Base-by-base conservation (phyloP, 2,329 filamentous ascomycete species). In the Clonostachys solani region DNA sequence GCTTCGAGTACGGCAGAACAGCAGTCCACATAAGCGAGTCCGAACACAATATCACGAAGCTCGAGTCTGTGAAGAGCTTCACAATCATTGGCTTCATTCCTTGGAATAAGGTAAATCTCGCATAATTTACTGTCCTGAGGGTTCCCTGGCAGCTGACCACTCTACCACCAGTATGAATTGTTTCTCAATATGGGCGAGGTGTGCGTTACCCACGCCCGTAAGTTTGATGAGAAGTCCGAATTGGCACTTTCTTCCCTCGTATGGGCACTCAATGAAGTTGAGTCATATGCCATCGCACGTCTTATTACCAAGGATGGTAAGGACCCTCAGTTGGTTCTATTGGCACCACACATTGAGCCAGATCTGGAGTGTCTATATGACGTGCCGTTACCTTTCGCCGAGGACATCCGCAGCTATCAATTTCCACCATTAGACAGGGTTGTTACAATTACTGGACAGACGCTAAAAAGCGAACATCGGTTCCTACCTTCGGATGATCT, bases 1-100 rank as follows among this genome's bases (percentile, higher is more conserved):
- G 94, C 0, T 99, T 92, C 59, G 85, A 90, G 59, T 99, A 99
- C 62, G 94, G 94, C 42, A 81, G 91, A 48, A 96, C 92, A 1
- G 90, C 89, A 3, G 92, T 99, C 2, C 85, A 87, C 54, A 96
- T 99, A 55, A 89, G 83, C 54, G 85, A 92, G 56, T 87, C 87
- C 1, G 92, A 99, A 57, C 80, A 86, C 62, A 90, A 92, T 55
- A 83, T 96, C 48, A 95, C 90, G n/a, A 91, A 87, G 53, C 76
- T 96, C 34, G 86, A 95, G 57, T 94, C 90, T 0, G 66, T 71
- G 10, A 84, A 87, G 49, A 77, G 79, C 8, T 83, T 97, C 48
- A 85, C 90, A 5, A 86, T 99, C 40, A 72, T 99, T 45, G 94
- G 94, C 0, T 99, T 99, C 57, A 80, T 97, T 33, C 81, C 83